Base-by-base conservation (phyloP, 495 filamentous ascomycete genomes). In the Tuber brumale region DNA sequence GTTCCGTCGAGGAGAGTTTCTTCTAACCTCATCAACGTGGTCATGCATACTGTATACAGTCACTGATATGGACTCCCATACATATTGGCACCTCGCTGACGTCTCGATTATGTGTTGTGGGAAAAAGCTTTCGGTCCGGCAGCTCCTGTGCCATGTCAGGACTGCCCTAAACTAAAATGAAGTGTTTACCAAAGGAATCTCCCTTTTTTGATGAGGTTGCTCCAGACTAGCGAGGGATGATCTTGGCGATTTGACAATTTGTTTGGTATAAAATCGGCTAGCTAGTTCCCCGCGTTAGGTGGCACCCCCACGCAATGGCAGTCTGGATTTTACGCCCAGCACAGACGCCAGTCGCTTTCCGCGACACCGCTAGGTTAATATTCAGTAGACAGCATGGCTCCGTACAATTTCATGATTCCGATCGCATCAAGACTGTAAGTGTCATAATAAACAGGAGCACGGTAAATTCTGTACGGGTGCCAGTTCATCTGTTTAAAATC, bases 251-350 rank as follows among this genome's bases (percentile, higher is more conserved):
- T 75, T 66, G 44, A 66, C 70, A 73, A 44, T 66, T 66, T 66
- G 57, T 66, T 66, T 66, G 57, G 57, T 35, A 66, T 66, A 66
- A 66, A 66, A 66, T 66, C 57, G 57, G 57, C 31, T 74, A n/a
- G 72, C 73, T 79, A 79, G 76, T 70, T 79, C 78, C 72, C 77
- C 73, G 74, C 72, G 44, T 79, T 70, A 70, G 78, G 44, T 39
- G 72, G 75, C 69, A 74, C 77, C 77, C 77, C 77, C 77, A 79
- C 77, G 69, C 70, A 37, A 42, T 51, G 70, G 46, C 66, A 44
- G 45, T 44, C 37, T 42, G 76, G 45, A 70, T 70, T 45, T 71
- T 35, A 74, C 37, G 4, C 57, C 57, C 57, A 66, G 27, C 27
- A 66, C 57, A 35, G 31, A 66, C 57, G 57, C 27, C 14, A 66